A percentile compares a stretch with the other conserved stretches of the same genome.
phyloP scores from a whole-genome alignment of 2,329 filamentous ascomycete species.

The Alternaria sp. region DNA sequence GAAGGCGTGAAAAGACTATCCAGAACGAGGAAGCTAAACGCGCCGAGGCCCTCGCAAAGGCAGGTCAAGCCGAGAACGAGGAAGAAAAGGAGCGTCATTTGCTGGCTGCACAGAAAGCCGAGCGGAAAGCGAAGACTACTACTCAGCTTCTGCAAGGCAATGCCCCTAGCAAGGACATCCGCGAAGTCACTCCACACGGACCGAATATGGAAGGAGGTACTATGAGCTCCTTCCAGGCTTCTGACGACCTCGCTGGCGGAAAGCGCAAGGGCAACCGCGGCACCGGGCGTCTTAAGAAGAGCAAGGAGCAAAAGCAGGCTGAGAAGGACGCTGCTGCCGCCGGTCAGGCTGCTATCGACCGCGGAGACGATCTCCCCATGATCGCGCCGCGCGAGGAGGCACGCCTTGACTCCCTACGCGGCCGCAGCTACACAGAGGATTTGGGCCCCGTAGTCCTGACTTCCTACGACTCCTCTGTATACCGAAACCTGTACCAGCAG shows the following conservation, averaged over 20 bases:
- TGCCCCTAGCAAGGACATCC: conserved; percentile 73
- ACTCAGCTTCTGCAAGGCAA: conserved; percentile 86
- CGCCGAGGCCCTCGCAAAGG: conserved; percentile 76
- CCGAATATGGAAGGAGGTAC: conserved; percentile 84
- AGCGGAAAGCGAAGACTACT: conserved; percentile 91
- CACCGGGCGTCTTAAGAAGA: conserved; percentile 80
- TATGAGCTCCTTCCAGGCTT: conserved; percentile 82
- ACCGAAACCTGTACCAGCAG: conserved; percentile 96
- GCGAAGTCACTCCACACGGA: conserved; percentile 74
- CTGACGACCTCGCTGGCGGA: conserved; percentile 57
- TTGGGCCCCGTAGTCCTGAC: conserved; percentile 45
- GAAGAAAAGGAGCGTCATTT: conserved; percentile 80
- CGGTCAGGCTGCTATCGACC: conserved; percentile 82
- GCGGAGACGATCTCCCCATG: conserved; percentile 73
- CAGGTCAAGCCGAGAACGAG: conserved; percentile 80
- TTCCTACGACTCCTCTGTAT: conserved; percentile 85
- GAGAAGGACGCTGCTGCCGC: conserved; percentile 81
- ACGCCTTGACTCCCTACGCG: conserved; percentile 53
- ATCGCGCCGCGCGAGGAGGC: conserved; percentile 66
- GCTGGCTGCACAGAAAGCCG: conserved; percentile 85
- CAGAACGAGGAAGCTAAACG: conserved; percentile 88
- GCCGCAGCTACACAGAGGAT: conserved; percentile 59
- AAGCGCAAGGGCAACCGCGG: conserved; percentile 61
- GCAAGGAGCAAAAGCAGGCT: conserved; percentile 74
- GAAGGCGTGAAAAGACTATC: conserved; percentile 91